Evolutionary conservation across 345 rosid species (phyloP).

Genomic region (Boechera stricta): DNA sequence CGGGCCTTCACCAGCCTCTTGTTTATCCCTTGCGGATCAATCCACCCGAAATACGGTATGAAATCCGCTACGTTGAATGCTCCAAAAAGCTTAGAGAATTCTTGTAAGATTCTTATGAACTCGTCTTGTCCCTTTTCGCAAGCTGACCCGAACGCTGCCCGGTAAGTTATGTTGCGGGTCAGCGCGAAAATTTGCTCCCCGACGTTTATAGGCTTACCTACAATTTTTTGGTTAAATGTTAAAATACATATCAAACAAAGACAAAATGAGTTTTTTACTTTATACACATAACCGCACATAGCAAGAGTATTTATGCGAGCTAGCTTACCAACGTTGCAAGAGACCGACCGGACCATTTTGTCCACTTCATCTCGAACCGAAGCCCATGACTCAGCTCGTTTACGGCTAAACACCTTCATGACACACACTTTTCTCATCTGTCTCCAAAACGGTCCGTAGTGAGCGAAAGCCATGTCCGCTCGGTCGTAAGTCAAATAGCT

Average conservation of each 20-base stretch:
- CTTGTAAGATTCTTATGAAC: constrained; percentile 84
- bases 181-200: constrained; percentile 77
- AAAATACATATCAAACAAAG: constrained; percentile 1
- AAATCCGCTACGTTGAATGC: constrained; percentile 94
- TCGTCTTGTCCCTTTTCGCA: constrained; percentile 69
- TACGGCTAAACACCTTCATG: constrained; percentile 89
- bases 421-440: constrained; percentile 96
- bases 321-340: constrained; percentile 51
- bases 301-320: background rate
- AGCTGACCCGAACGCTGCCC: constrained; percentile 86
- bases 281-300: background rate
- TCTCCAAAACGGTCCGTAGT: constrained; percentile 97
- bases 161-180: constrained; percentile 74
- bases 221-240: constrained; percentile 1
- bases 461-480: constrained; percentile 96
- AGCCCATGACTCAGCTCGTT: constrained; percentile 91
- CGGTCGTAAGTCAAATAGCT: constrained; percentile 84
- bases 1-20: constrained; percentile 70
- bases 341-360: constrained; percentile 49
- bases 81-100: constrained; percentile 95
- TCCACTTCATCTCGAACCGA: constrained; percentile 92
- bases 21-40: constrained; percentile 82
- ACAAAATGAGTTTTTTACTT: background rate
- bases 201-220: constrained; percentile 58
- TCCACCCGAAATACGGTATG: constrained; percentile 72